Base-by-base conservation (phyloP, 2,329 filamentous ascomycete species). In the Alternaria panax region DNA sequence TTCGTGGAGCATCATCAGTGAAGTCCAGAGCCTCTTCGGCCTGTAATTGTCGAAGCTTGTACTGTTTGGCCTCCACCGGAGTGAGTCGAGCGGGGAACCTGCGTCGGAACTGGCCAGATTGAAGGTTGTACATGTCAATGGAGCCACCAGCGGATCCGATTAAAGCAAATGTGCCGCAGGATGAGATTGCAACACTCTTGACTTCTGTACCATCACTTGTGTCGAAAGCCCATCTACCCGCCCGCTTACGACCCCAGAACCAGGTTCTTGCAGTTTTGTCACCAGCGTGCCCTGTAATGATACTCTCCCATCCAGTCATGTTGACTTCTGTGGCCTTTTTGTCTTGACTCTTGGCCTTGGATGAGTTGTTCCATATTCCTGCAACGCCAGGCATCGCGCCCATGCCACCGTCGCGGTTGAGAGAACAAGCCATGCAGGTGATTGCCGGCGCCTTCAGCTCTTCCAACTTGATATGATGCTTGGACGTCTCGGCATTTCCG, bases 241-340 rank as follows among this genome's bases (percentile, higher is more conserved):
- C 93, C 70, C 90, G 89, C 79, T 96, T 97, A 57, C 92, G 89
- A 6, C 94, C 95, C 93, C 95, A 98, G 80, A 97, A 97, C 95
- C 95, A 99, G 1, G 95, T 98, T 53, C 95, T 88, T 18, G 93
- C 95, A 73, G 87, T 91, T 43, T 88, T 86, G 72, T 98, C 94
- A 51, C 90, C 88, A 72, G 90, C 90, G 75, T 99, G 96, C 9
- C 93, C 94, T 4, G 95, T 99, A 2, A 99, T 87, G 7, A 99
- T 89, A 73, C 94, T 97, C 78, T 99, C 96, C 95, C 95, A 99
- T 1, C 95, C 95, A 3, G 93, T 97, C 82, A 88, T 88, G 47
- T 88, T 86, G 69, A 89, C 91, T 57, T 88, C 83, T 67, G 92
- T 89, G 3, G 90, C 88, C 77, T 93, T 89, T 77, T 92, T 89